phyloP scores from a whole-genome alignment of 2,329 filamentous ascomycete species.

The Beauveria sp. region DNA sequence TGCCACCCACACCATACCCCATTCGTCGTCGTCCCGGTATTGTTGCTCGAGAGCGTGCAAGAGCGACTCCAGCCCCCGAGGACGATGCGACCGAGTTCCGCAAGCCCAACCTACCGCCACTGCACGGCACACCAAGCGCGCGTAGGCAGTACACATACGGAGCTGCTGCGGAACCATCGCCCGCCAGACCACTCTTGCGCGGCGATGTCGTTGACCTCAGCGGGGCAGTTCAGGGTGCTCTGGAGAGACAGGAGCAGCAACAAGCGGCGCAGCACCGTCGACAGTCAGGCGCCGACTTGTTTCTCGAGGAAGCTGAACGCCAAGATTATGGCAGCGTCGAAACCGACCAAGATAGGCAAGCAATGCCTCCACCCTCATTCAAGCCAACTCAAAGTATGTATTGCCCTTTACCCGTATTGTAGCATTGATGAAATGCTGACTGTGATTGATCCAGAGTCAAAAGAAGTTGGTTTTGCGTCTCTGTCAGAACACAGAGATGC shows the following conservation, averaged over 20 bases:
- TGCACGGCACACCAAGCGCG: constrained; percentile 27
- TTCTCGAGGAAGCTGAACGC: not conserved
- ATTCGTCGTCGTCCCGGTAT: not conserved
- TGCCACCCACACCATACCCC: constrained; percentile 14
- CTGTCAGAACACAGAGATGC: constrained; percentile 7
- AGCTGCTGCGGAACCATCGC: constrained; percentile 26
- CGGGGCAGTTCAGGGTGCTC: constrained; percentile 22
- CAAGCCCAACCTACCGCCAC: constrained; percentile 19
- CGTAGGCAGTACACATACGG: constrained; percentile 32
- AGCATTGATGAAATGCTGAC: not conserved
- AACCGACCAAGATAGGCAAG: not conserved
- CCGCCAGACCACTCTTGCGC: constrained; percentile 14
- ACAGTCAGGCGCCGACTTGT: not conserved
- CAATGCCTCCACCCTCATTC: constrained; percentile 5
- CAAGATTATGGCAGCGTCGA: not conserved
- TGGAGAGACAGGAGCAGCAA: constrained; percentile 17
- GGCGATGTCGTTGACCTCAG: constrained; percentile 19
- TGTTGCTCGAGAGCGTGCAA: not conserved
- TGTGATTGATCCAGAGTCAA: not conserved
- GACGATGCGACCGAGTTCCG: constrained; percentile 11
- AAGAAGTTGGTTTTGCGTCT: not conserved
- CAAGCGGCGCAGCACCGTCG: constrained; percentile 3
- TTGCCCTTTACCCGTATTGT: not conserved
- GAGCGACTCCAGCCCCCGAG: constrained; percentile 5
- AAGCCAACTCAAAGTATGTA: not conserved